Percentiles rank a stretch among this genome's conserved stretches.
These are phyloP conservation scores for Elymus sibiricus DNA, from an alignment of 176 grass and related monocot species.

Conservation along the genomic window DNA sequence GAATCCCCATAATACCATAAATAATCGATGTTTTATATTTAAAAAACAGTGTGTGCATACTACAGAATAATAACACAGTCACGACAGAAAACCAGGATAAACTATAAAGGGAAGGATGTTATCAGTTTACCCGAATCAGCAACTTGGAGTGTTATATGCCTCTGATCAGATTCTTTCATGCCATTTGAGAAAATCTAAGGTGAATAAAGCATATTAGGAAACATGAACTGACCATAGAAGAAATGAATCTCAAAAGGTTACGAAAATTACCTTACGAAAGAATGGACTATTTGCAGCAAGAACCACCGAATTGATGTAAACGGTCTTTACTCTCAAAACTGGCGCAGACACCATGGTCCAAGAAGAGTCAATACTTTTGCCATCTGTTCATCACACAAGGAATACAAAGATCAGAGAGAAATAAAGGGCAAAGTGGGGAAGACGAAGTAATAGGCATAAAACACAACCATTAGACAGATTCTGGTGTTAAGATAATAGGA, in stretches of 20 bases:
- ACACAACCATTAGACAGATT: background rate
- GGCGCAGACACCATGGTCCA: conserved; percentile 42
- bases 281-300: conserved; percentile 96
- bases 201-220: conserved; percentile 22
- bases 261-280: conserved; percentile 77
- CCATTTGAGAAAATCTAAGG: conserved; percentile 96
- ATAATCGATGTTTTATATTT: background rate
- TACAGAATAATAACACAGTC: background rate
- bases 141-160: conserved; percentile 83
- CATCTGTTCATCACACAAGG: conserved; percentile 53
- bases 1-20: background rate
- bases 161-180: conserved; percentile 95
- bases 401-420: background rate
- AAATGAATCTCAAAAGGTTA: background rate
- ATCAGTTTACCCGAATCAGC: conserved; percentile 70
- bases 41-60: background rate
- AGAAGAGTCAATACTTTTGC: conserved; percentile 50
- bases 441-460: background rate
- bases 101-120: background rate
- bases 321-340: conserved; percentile 58
- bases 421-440: background rate
- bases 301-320: conserved; percentile 92
- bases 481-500: background rate
- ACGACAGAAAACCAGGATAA: background rate
- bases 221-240: background rate